Conservation (phyloP, 1,284 basidiomycete genomes). For the Sanghuangporus sanghuang region DNA sequence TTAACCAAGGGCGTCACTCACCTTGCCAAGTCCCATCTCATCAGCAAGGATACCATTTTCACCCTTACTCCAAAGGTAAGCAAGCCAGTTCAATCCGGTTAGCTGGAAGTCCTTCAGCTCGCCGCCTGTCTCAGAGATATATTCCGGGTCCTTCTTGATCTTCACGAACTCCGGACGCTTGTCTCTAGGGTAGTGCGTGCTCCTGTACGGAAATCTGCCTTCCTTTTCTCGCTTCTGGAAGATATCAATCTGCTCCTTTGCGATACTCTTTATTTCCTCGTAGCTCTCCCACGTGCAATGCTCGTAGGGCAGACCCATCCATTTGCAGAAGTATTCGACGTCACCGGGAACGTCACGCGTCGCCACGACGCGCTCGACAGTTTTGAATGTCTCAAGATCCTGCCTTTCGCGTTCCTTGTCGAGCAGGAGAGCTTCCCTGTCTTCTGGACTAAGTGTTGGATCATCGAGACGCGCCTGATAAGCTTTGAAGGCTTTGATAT, state of each 20-base stretch:
- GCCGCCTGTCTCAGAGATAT: slow-evolving; percentile 75
- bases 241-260: slow-evolving; percentile 73
- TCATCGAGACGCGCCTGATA: slow-evolving; percentile 70
- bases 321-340: slow-evolving; percentile 96
- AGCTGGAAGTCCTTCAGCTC: slow-evolving; percentile 97
- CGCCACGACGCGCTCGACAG: slow-evolving; percentile 87
- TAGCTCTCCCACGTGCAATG: slow-evolving; percentile 95
- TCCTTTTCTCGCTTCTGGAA: slow-evolving; percentile 79
- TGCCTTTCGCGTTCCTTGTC: slow-evolving; percentile 90
- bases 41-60: slow-evolving; percentile 98
- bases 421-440: slow-evolving; percentile 83
- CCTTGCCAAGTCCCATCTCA: slow-evolving; percentile 99
- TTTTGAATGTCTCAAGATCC: slow-evolving; percentile 86
- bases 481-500: slow-evolving; percentile 83
- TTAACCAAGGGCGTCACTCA: slow-evolving; percentile 24
- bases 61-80: slow-evolving; percentile 91
- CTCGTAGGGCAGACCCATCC: slow-evolving; percentile 91
- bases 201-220: slow-evolving; percentile 85
- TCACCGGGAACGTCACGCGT: slow-evolving; percentile 71
- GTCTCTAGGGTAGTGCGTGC: slow-evolving; percentile 61
- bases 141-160: slow-evolving; percentile 88
- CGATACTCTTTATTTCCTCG: slow-evolving; percentile 74
- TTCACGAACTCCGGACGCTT: slow-evolving; percentile 81
- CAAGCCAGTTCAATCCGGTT: slow-evolving; percentile 97
- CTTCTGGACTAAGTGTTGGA: slow-evolving; percentile 77